Percentiles rank a stretch among this genome's conserved stretches.
These are phyloP conservation scores for Lactifluus hygrophoroides DNA, from an alignment of 768 basidiomycete genomes.

Conservation along the genomic window DNA sequence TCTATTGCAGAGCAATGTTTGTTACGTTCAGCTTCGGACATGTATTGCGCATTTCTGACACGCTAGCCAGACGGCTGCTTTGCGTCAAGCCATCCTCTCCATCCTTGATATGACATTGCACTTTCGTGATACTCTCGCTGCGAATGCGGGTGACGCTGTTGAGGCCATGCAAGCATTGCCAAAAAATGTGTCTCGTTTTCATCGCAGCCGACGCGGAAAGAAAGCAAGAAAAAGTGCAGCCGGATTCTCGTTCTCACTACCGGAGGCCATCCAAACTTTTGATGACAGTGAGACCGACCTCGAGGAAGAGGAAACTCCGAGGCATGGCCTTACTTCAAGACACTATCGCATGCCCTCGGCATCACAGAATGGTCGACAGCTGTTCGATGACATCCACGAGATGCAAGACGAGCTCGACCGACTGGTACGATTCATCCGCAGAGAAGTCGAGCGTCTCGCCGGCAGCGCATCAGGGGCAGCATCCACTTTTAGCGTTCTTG, in stretches of 20 bases:
- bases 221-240: conserved; percentile 50
- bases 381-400: conserved; percentile 46
- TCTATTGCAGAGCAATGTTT: conserved; percentile 53
- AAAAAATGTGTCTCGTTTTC: conserved; percentile 44
- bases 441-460: conserved; percentile 63
- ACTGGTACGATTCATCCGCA: conserved; percentile 56
- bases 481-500: conserved; percentile 58
- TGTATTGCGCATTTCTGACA: not conserved
- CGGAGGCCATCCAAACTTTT: conserved; percentile 33
- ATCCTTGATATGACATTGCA: conserved; percentile 68
- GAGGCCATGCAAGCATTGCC: conserved; percentile 44
- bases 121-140: conserved; percentile 55
- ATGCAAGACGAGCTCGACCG: conserved; percentile 64
- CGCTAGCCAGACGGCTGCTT: conserved; percentile 45
- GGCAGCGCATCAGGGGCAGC: conserved; percentile 52
- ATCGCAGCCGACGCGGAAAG: conserved; percentile 53
- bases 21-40: conserved; percentile 13
- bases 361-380: conserved; percentile 38
- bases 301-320: conserved; percentile 22
- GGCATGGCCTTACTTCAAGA: conserved; percentile 27
- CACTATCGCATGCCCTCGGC: conserved; percentile 34
- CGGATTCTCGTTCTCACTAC: conserved; percentile 42
- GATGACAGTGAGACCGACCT: conserved; percentile 34
- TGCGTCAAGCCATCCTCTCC: conserved; percentile 57
- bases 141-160: conserved; percentile 53